Percentiles rank a stretch among this genome's conserved stretches.
Conservation (phyloP, 441 rosid genomes). For the Bocquillonia castaneifolia region DNA sequence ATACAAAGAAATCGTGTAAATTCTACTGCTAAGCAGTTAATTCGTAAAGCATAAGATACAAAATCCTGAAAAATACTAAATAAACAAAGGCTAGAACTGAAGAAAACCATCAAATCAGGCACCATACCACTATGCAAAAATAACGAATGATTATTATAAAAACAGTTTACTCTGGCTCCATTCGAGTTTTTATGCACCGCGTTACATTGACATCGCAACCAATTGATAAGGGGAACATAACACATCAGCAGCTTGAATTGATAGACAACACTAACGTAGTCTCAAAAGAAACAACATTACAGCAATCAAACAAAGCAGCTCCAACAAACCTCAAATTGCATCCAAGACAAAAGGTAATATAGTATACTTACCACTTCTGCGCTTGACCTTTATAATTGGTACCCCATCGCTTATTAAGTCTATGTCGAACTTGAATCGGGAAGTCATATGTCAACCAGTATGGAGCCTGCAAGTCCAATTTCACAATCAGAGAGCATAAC, state of each 20-base stretch:
- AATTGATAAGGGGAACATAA: neutral
- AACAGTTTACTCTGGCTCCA: neutral
- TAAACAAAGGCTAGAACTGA: neutral
- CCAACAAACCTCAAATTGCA: neutral
- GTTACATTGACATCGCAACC: neutral
- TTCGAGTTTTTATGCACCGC: neutral
- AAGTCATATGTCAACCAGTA: conserved; percentile 85
- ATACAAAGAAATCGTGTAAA: neutral
- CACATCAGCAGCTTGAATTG: neutral
- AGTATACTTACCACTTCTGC: conserved; percentile 68
- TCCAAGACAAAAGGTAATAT: neutral
- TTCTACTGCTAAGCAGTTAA: neutral
- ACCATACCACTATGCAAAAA: neutral
- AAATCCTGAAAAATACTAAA: neutral
- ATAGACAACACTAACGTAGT: no score
- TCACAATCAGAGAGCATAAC: conserved; percentile 16
- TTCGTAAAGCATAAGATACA: neutral
- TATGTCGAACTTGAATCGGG: conserved; percentile 67
- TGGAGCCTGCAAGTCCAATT: conserved; percentile 51
- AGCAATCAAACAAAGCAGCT: neutral
- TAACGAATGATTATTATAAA: neutral
- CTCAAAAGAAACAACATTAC: neutral
- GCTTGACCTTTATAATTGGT: conserved; percentile 96
- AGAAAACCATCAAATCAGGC: neutral
- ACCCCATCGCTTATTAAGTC: conserved; percentile 68